Base-by-base conservation (phyloP, 768 basidiomycete genomes). In the Mycena polygramma region DNA sequence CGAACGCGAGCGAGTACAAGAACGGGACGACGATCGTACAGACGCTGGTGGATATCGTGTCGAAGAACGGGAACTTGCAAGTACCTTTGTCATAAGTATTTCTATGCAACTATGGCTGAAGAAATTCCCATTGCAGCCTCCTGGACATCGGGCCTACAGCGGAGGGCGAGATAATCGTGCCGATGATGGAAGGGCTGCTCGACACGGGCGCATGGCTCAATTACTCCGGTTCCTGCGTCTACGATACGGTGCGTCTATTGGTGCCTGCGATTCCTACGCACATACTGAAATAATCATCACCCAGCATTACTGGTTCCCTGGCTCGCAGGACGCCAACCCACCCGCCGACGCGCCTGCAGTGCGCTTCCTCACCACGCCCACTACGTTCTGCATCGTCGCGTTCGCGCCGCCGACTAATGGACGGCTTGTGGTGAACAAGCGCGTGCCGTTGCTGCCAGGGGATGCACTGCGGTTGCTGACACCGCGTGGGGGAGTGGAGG, bases 21-120 rank as follows among this genome's bases (percentile, higher is more conserved):
- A 85, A 85, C 60, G 84, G 82, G 0, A 78, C 84, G 6, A 82
- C 82, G 8, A 86, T 89, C 57, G 77, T 90, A 6, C 86, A 85
- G 63, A 86, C 82, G 0, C 73, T 90, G 59, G 84, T 88, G 22
- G 88, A 90, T 70, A 85, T 90, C 70, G 89, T 86, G 22, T 87
- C 88, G 37, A 90, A 90, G 81, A 88, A 88, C 66, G 89, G 90
- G n/a, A 90, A 91, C 73, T 90, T 85, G 88, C 87, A 68, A 73
- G 85, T 74, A n/a, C n/a, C n/a, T n/a, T n/a, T n/a, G n/a, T n/a
- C n/a, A n/a, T n/a, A n/a, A n/a, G n/a, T n/a, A n/a, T n/a, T n/a
- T n/a, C n/a, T n/a, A n/a, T n/a, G n/a, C n/a, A n/a, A n/a, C n/a
- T n/a, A n/a, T n/a, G n/a, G n/a, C n/a, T n/a, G n/a, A n/a, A n/a